A percentile compares a stretch with the other conserved stretches of the same genome.
Conservation (phyloP, 805 yeast species). For the Ogataea thermomethanolica region DNA sequence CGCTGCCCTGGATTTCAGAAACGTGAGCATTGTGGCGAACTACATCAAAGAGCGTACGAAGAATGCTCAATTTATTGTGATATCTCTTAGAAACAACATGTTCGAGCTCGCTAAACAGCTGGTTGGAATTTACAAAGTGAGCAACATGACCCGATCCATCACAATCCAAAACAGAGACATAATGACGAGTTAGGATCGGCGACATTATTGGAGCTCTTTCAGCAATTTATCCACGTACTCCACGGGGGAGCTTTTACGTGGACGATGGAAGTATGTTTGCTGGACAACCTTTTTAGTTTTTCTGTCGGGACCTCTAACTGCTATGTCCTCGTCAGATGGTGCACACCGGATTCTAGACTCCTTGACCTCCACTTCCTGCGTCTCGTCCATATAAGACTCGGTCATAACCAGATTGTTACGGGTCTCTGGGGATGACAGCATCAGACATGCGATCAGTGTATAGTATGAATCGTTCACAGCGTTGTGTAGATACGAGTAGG, state of each 20-base stretch:
- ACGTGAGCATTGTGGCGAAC: constrained; percentile 95
- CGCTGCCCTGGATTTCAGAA: constrained; percentile 96
- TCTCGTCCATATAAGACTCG: constrained; percentile 1
- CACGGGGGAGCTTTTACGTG: background rate
- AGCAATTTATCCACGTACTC: constrained; percentile 2
- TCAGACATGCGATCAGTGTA: constrained; percentile 27
- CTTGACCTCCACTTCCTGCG: constrained; percentile 3
- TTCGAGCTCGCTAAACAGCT: constrained; percentile 92
- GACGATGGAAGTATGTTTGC: constrained; percentile 3
- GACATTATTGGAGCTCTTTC: constrained; percentile 1
- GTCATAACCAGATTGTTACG: constrained; percentile 19
- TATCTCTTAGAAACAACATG: constrained; percentile 94
- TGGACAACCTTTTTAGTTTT: background rate
- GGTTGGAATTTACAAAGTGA: constrained; percentile 92
- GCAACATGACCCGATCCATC: constrained; percentile 85
- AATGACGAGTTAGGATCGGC: constrained; percentile 1
- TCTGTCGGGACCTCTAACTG: constrained; percentile 1
- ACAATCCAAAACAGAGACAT: constrained; percentile 65
- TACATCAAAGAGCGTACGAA: constrained; percentile 93
- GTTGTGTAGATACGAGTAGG: constrained; percentile 30
- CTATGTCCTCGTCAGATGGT: constrained; percentile 15
- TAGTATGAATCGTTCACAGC: constrained; percentile 34
- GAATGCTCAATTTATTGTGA: constrained; percentile 95
- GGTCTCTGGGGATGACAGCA: constrained; percentile 26
- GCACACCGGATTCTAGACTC: constrained; percentile 15